Evolutionary conservation across 2,329 filamentous ascomycete species (phyloP), one percentile per base, ranked within the genome.

Genomic region (Aspergillus spinulosporus): DNA sequence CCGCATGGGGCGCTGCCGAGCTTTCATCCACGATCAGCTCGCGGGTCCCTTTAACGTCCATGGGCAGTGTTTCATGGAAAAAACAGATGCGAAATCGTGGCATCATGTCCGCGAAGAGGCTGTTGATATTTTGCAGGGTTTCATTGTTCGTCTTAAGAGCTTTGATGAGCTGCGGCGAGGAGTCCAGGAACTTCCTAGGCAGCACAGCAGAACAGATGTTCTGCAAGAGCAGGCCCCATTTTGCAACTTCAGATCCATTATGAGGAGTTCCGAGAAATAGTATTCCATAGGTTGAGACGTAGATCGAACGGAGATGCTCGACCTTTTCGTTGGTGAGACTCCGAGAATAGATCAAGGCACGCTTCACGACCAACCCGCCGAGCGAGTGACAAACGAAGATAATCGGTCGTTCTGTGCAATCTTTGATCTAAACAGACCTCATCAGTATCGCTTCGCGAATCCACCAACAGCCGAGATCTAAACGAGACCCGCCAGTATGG

Each of bases 241-340:
- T 81, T 1, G 88, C 88, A 1, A 86, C 74, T 60, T 86, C 85
- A 1, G 87, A 85, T 6, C 88, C 88, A 14, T 81, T 84, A 69
- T 92, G 89, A 5, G 89, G 89, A 11, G 89, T 92, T 11, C 88
- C 89, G 29, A 92, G 79, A 68, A 92, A 92, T 34, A 92, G 79
- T 56, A 92, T 83, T 28, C 85, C 89, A 66, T 87, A 92, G 0
- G 89, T 92, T 1, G 87, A 90, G 7, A 90, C 81, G 62, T 83
- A 90, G 51, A 91, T 83, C 8, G 86, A 87, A 15, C 87, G 82
- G 36, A 85, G 80, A 54, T 88, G 81, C 58, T 89, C 83, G 39
- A 85, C 82, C 62, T 84, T 80, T 54, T 82, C 79, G 40, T 79
- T 80, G 5, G 77, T 79, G 9, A 88, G 69, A 64, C 85, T 86